Conservation (phyloP, 1,284 basidiomycete species). For the Testicularia cyperi region DNA sequence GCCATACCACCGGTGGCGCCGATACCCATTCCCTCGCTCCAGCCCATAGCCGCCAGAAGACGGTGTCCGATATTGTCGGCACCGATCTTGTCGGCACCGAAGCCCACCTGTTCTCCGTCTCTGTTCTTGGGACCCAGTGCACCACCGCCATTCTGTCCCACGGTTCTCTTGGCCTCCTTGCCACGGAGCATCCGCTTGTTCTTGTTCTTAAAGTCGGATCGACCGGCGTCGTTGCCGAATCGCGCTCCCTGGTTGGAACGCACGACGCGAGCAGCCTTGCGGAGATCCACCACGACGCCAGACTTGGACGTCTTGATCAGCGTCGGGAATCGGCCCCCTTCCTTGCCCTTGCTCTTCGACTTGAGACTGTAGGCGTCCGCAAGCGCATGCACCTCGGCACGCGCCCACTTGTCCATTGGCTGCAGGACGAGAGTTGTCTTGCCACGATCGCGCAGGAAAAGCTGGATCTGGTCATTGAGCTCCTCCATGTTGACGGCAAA, state of each 20-base stretch:
- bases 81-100: constrained; percentile 53
- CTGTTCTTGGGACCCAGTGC: constrained; percentile 43
- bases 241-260: constrained; percentile 29
- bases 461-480: constrained; percentile 47
- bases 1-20: constrained; percentile 50
- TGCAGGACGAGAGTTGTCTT: constrained; percentile 52
- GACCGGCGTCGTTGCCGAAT: constrained; percentile 35
- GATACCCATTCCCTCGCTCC: constrained; percentile 53
- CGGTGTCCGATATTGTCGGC: constrained; percentile 57
- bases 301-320: constrained; percentile 53
- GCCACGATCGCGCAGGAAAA: constrained; percentile 38
- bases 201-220: constrained; percentile 25
- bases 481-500: constrained; percentile 44
- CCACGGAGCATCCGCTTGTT: constrained; percentile 21
- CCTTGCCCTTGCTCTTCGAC: constrained; percentile 47
- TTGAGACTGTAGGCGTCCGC: constrained; percentile 51
- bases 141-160: constrained; percentile 16
- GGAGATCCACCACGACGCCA: constrained; percentile 31
- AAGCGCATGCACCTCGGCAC: constrained; percentile 56
- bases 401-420: constrained; percentile 56
- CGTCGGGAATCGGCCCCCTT: constrained; percentile 46
- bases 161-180: constrained; percentile 10
- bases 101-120: constrained; percentile 55
- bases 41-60: constrained; percentile 57
- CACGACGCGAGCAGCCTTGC: constrained; percentile 40